A percentile compares a stretch with the other conserved stretches of the same genome.
These are phyloP conservation scores for Strobilomyces confusus DNA, from an alignment of 768 basidiomycete species.

Conservation along the genomic window DNA sequence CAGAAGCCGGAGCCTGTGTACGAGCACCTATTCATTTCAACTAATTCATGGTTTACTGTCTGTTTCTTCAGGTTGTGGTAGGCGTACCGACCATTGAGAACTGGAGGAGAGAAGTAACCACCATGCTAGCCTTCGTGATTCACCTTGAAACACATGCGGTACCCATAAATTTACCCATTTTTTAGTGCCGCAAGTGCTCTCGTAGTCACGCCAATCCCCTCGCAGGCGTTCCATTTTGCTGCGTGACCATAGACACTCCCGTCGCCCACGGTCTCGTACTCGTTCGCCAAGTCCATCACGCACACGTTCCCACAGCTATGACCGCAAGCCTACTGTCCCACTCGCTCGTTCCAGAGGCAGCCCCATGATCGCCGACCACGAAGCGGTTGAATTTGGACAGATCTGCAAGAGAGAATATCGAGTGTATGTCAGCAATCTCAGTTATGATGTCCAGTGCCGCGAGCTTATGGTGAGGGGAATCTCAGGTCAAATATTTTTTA, in stretches of 20 bases:
- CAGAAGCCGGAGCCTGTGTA: slow-evolving; percentile 54
- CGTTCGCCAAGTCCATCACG: slow-evolving; percentile 53
- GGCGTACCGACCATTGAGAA: slow-evolving; percentile 74
- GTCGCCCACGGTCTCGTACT: slow-evolving; percentile 62
- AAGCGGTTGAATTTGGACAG: slow-evolving; percentile 93
- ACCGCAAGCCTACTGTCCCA: slow-evolving; percentile 56
- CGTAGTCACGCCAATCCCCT: slow-evolving; percentile 58
- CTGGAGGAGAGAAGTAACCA: slow-evolving; percentile 69
- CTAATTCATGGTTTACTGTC: background rate
- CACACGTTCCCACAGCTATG: slow-evolving; percentile 51
- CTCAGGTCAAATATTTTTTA: slow-evolving; percentile 53
- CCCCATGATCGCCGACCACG: slow-evolving; percentile 85
- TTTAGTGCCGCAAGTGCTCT: slow-evolving; percentile 65
- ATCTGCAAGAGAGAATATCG: slow-evolving; percentile 97
- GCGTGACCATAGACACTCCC: slow-evolving; percentile 49
- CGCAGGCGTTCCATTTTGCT: slow-evolving; percentile 65
- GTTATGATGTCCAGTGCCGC: slow-evolving; percentile 97
- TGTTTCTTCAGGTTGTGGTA: slow-evolving; percentile 39
- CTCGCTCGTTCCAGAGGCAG: slow-evolving; percentile 81
- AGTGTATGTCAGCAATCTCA: slow-evolving; percentile 98
- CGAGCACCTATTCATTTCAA: slow-evolving; percentile 11
- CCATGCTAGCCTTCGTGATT: slow-evolving; percentile 68
- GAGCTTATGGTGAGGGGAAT: slow-evolving; percentile 95
- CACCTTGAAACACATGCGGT: background rate
- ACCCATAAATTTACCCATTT: background rate